phyloP scores from a whole-genome alignment of 116 monocot genomes.

The Thalassia testudinum region DNA sequence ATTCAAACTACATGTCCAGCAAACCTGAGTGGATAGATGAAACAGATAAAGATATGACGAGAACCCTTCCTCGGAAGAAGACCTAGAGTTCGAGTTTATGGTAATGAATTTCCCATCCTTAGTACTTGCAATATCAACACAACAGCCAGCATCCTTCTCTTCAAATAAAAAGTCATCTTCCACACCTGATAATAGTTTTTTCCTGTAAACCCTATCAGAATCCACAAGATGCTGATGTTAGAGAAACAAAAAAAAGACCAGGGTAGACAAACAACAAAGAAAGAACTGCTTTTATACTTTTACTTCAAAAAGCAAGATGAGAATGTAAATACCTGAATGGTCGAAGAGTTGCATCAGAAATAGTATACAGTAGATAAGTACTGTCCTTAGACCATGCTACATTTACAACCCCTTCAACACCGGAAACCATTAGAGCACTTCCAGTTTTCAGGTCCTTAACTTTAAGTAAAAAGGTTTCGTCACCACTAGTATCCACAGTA shows the following conservation, averaged over 20 bases:
- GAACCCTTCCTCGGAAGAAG: conserved; percentile 94
- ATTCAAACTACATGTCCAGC: too few species aligned
- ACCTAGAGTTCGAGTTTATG: conserved; percentile 85
- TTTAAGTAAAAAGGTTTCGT: conserved; percentile 61
- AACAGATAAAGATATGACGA: too few species aligned
- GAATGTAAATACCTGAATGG: conserved; percentile 46
- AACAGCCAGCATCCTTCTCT: conserved; percentile 51
- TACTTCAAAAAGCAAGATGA: too few species aligned
- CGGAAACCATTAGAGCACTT: conserved; percentile 18
- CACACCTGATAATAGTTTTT: conserved; percentile 25
- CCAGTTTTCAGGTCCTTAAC: conserved; percentile 68
- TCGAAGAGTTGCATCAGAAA: conserved; percentile 76
- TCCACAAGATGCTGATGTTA: not conserved
- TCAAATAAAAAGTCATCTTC: conserved; percentile 49
- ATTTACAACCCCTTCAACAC: conserved; percentile 47
- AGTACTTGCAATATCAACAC: conserved; percentile 87
- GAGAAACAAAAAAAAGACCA: not conserved
- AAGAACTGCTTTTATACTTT: too few species aligned
- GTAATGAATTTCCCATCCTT: conserved; percentile 92
- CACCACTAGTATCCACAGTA: conserved; percentile 67
- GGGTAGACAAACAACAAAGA: not conserved
- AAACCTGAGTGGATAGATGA: too few species aligned
- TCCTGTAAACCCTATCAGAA: conserved; percentile 50
- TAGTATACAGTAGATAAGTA: conserved; percentile 49
- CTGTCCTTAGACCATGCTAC: conserved; percentile 73